Percentiles rank a stretch among this genome's conserved stretches.
phyloP scores from a whole-genome alignment of 83 land plant species.

The Picea engelmannii region DNA sequence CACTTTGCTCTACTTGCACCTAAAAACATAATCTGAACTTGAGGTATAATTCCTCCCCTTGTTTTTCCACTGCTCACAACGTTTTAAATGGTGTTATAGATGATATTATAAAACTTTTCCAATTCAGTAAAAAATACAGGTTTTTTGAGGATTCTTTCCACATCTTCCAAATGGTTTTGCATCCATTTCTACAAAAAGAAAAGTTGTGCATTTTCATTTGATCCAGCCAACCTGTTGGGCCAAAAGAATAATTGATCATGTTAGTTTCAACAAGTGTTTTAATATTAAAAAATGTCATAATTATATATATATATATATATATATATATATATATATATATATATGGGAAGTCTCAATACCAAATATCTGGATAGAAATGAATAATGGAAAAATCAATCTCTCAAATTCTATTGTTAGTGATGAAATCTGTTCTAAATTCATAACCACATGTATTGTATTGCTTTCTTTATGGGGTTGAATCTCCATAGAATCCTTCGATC shows the following conservation, averaged over 20 bases:
- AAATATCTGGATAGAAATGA: slow-evolving; percentile 47
- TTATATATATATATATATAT: too few relatives aligned
- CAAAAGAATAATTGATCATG: too few relatives aligned
- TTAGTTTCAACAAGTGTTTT: too few relatives aligned
- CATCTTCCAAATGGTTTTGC: slow-evolving; percentile 42
- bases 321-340: too few relatives aligned
- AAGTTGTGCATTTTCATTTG: slow-evolving; percentile 30
- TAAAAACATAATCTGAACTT: too few relatives aligned
- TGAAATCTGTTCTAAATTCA: slow-evolving; percentile 52
- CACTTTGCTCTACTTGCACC: too few relatives aligned
- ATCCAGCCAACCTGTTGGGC: slow-evolving; percentile 40
- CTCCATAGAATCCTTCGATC: slow-evolving; percentile 75
- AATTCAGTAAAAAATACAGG: slow-evolving; percentile 58
- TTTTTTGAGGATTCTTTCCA: slow-evolving; percentile 40
- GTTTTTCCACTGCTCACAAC: slow-evolving; percentile 29
- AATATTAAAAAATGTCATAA: too few relatives aligned
- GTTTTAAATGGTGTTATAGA: slow-evolving; percentile 34
- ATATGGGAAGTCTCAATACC: slow-evolving; percentile 4
- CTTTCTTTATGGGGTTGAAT: slow-evolving; percentile 35
- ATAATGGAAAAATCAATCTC: slow-evolving; percentile 58
- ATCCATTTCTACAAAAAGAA: slow-evolving; percentile 46
- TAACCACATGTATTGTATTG: slow-evolving; percentile 36
- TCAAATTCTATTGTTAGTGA: slow-evolving; percentile 26
- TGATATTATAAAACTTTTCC: slow-evolving; percentile 38
- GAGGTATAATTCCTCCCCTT: slow-evolving; percentile 30